phyloP scores from a whole-genome alignment of 768 basidiomycete species.

The Pisolithus sp. region DNA sequence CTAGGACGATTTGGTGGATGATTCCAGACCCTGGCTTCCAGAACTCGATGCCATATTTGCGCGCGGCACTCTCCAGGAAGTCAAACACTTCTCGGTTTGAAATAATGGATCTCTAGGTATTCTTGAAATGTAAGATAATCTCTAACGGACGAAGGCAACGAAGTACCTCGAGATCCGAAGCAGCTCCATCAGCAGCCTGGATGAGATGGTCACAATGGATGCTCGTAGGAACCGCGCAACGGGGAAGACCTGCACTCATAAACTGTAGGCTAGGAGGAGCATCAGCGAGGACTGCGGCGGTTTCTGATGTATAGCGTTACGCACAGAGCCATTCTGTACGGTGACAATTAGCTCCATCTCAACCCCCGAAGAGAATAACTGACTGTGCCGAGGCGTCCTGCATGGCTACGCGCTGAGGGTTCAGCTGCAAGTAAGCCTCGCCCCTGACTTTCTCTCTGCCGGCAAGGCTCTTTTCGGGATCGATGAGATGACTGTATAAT shows the following conservation, averaged over 20 bases:
- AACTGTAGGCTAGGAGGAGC: constrained; percentile 72
- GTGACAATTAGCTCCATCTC: constrained; percentile 7
- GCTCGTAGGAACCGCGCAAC: constrained; percentile 80
- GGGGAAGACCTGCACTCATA: constrained; percentile 88
- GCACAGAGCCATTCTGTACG: constrained; percentile 76
- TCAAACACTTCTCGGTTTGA: constrained; percentile 97
- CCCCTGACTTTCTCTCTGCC: constrained; percentile 70
- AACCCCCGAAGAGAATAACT: constrained; percentile 25
- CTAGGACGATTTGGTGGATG: constrained; percentile 97
- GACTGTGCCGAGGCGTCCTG: constrained; percentile 91
- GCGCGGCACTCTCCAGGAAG: constrained; percentile 87
- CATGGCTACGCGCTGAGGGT: constrained; percentile 94
- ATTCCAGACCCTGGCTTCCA: constrained; percentile 90
- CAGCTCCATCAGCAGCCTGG: constrained; percentile 86
- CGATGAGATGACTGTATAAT: constrained; percentile 83
- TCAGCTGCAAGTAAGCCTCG: constrained; percentile 83
- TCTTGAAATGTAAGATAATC: constrained; percentile 1
- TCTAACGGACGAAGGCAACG: not conserved
- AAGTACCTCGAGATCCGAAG: constrained; percentile 72
- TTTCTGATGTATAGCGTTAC: constrained; percentile 13
- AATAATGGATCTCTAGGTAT: constrained; percentile 64
- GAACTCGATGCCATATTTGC: constrained; percentile 94
- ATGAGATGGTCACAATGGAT: constrained; percentile 99
- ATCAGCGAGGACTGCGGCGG: constrained; percentile 1
- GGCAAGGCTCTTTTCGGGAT: constrained; percentile 67